phyloP scores from a whole-genome alignment of 768 basidiomycete species.

The Auriculariales sp. region DNA sequence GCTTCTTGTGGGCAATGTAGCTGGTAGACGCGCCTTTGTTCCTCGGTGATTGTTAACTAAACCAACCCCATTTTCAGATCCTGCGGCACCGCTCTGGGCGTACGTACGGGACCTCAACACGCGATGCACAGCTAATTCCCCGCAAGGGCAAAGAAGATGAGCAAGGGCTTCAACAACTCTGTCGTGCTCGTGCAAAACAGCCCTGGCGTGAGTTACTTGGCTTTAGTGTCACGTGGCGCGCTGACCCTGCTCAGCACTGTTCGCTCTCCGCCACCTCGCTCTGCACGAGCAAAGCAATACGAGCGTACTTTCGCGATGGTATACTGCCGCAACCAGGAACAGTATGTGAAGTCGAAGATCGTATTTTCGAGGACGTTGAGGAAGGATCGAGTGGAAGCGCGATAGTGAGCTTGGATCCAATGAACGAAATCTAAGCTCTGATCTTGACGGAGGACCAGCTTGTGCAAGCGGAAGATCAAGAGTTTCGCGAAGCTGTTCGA shows the following conservation, averaged over 20 bases:
- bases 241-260: conserved; percentile 2
- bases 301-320: not conserved
- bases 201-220: not conserved
- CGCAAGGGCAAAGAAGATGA: conserved; percentile 2
- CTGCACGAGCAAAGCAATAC: not conserved
- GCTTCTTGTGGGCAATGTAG: conserved; percentile 1
- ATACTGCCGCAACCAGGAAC: not conserved
- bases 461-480: too few species aligned
- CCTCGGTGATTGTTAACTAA: not conserved
- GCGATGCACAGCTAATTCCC: not conserved
- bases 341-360: not conserved
- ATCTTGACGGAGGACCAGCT: too few species aligned
- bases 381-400: not conserved
- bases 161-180: conserved; percentile 1
- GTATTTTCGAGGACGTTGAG: not conserved
- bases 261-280: conserved; percentile 1
- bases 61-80: not conserved
- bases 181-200: conserved; percentile 1
- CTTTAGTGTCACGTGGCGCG: not conserved
- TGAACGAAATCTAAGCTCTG: not conserved
- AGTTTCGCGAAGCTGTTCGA: too few species aligned
- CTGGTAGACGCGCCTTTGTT: too few species aligned
- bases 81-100: not conserved
- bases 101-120: not conserved
- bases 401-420: not conserved